phyloP scores from a whole-genome alignment of 805 yeast genomes.

The Zygosaccharomyces gambellarensis region DNA sequence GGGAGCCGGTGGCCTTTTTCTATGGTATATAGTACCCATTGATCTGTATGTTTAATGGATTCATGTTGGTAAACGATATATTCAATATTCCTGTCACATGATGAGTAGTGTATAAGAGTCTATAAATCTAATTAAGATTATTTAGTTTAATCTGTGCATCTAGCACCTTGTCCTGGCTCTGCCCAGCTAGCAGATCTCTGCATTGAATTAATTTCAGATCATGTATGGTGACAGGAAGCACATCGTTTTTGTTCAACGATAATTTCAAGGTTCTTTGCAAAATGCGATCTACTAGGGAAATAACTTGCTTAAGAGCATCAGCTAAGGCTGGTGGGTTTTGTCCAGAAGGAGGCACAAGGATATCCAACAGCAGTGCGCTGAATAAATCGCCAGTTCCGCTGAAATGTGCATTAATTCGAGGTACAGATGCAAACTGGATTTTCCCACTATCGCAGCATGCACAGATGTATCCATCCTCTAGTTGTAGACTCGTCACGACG shows the following conservation, averaged over 20 bases:
- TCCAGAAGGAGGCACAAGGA: constrained; percentile 2
- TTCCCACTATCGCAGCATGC: constrained; percentile 24
- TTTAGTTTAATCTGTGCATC: background rate
- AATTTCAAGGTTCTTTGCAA: constrained; percentile 37
- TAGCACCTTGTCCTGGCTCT: background rate
- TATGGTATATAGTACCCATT: background rate
- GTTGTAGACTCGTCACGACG: constrained; percentile 54
- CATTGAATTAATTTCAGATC: constrained; percentile 44
- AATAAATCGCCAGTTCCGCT: constrained; percentile 76
- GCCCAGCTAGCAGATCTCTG: constrained; percentile 27
- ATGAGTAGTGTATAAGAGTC: background rate
- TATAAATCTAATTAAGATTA: constrained; percentile 3
- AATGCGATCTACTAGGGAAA: constrained; percentile 41
- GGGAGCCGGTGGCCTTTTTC: background rate
- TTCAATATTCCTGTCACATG: background rate
- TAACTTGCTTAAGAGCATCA: constrained; percentile 38
- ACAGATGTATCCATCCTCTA: constrained; percentile 10
- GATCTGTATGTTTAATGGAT: background rate
- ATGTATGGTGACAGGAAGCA: constrained; percentile 28
- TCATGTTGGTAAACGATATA: background rate
- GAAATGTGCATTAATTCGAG: constrained; percentile 53
- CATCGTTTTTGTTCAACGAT: constrained; percentile 1
- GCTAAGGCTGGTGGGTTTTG: constrained; percentile 9
- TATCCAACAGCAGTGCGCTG: constrained; percentile 53
- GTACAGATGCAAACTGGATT: constrained; percentile 39